Evolutionary conservation across 225 moss, liverwort and hornwort species (phyloP).

Genomic region (Rhytidiadelphus loreus): DNA sequence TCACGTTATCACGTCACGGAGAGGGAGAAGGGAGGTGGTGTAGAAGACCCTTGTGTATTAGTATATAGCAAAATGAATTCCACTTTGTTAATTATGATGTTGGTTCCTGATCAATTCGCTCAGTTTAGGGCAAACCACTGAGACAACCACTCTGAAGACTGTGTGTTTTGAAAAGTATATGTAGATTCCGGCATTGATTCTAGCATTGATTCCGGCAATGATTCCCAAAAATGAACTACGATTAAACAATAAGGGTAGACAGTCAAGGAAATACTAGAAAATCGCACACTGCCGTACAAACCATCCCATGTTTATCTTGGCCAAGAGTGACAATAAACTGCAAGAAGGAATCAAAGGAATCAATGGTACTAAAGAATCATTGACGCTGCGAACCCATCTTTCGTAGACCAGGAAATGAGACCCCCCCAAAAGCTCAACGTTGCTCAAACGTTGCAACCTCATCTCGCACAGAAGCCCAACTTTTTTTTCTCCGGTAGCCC

Average conservation of each 20-base stretch:
- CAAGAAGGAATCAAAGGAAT: too few species aligned
- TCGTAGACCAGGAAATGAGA: background rate
- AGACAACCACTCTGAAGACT: background rate
- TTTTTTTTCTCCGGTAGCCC: background rate
- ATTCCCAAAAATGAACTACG: background rate
- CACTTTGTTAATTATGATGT: background rate
- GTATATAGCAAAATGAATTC: background rate
- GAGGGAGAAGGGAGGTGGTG: background rate
- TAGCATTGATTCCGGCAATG: background rate
- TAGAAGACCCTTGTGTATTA: background rate
- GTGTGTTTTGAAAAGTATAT: background rate
- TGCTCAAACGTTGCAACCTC: background rate
- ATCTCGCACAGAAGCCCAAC: background rate
- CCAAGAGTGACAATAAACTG: background rate
- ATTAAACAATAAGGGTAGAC: background rate
- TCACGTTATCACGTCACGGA: background rate
- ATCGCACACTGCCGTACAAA: background rate
- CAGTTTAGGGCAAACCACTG: background rate
- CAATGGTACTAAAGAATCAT: background rate
- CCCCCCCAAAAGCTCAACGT: background rate
- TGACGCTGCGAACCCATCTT: background rate
- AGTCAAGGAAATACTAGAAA: background rate
- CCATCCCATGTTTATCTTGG: background rate
- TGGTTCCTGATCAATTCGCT: background rate
- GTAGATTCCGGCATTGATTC: background rate